Evolutionary conservation across 192 early-diverging fungal genomes (phyloP).

Genomic region (Phycomyces blakesleeanus): DNA sequence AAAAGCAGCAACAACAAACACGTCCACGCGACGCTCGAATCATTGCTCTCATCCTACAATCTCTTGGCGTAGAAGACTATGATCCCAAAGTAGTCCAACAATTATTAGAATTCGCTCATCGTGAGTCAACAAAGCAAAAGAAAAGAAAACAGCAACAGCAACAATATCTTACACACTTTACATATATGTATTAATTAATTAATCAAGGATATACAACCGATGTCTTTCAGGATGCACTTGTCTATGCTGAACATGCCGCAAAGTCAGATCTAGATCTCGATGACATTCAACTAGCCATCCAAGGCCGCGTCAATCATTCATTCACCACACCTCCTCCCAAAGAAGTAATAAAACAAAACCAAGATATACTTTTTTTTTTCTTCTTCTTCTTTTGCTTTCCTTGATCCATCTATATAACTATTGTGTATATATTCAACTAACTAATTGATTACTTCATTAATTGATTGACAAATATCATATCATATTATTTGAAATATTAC

Average conservation of each 20-base stretch:
- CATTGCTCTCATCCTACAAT: constrained; percentile 79
- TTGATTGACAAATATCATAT: no score
- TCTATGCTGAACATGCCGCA: constrained; percentile 90
- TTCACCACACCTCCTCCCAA: constrained; percentile 87
- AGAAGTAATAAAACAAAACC: constrained; percentile 61
- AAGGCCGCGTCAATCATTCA: constrained; percentile 85
- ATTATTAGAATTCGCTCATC: constrained; percentile 88
- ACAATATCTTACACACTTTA: background rate
- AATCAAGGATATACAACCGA: constrained; percentile 81
- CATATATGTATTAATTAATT: background rate
- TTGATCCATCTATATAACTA: no score
- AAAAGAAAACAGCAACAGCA: background rate
- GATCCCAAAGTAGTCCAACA: constrained; percentile 90
- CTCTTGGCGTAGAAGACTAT: constrained; percentile 82
- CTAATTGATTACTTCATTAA: no score
- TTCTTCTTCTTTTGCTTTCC: no score
- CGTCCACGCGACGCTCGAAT: constrained; percentile 62
- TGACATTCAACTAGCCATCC: constrained; percentile 89
- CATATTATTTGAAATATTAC: background rate
- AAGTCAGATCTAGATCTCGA: constrained; percentile 74
- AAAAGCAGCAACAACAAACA: constrained; percentile 7
- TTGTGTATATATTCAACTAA: no score
- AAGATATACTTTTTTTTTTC: no score
- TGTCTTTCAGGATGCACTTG: constrained; percentile 86
- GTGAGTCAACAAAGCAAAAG: constrained; percentile 39